Percentiles rank a stretch among this genome's conserved stretches.
Evolutionary conservation across 2,329 filamentous ascomycete species (phyloP).

Genomic region (Neofusicoccum sp.): DNA sequence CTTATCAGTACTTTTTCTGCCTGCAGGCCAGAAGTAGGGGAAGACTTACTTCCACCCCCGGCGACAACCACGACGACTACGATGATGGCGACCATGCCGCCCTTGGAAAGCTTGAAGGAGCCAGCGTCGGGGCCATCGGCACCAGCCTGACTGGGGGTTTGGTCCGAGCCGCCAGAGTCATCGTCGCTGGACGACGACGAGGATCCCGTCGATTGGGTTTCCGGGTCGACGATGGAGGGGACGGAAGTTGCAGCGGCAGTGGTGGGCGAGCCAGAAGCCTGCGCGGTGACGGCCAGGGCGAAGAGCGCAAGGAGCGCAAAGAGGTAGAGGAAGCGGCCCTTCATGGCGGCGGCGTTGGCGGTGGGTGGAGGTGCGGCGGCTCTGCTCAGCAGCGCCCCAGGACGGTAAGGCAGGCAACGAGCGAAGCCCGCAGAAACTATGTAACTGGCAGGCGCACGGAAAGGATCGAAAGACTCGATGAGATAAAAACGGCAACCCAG

Average conservation of each 20-base stretch:
- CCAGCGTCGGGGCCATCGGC: slow-evolving; percentile 65
- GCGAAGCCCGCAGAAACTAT: not conserved
- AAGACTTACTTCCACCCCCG: slow-evolving; percentile 64
- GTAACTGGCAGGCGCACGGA: not conserved
- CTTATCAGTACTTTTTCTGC: slow-evolving; percentile 25
- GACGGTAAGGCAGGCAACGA: not conserved
- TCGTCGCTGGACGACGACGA: not conserved
- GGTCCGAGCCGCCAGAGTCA: not conserved
- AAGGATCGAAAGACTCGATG: not conserved
- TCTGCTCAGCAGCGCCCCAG: slow-evolving; percentile 4
- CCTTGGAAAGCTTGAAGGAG: slow-evolving; percentile 66
- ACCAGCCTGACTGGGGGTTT: slow-evolving; percentile 50
- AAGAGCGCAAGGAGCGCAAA: slow-evolving; percentile 9
- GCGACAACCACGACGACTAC: slow-evolving; percentile 66
- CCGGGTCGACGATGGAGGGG: not conserved
- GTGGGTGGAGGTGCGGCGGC: not conserved
- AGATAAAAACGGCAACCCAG: not conserved
- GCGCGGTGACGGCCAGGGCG: not conserved
- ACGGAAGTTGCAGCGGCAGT: not conserved
- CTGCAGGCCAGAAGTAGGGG: slow-evolving; percentile 3
- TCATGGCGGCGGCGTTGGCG: no score
- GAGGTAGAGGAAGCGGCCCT: not conserved
- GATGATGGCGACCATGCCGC: slow-evolving; percentile 73
- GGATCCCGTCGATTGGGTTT: not conserved
- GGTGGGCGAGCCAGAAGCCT: not conserved